Evolutionary conservation across 2,329 filamentous ascomycete species (phyloP), one percentile per base, ranked within the genome.

Genomic region (Diaporthe nobilis): DNA sequence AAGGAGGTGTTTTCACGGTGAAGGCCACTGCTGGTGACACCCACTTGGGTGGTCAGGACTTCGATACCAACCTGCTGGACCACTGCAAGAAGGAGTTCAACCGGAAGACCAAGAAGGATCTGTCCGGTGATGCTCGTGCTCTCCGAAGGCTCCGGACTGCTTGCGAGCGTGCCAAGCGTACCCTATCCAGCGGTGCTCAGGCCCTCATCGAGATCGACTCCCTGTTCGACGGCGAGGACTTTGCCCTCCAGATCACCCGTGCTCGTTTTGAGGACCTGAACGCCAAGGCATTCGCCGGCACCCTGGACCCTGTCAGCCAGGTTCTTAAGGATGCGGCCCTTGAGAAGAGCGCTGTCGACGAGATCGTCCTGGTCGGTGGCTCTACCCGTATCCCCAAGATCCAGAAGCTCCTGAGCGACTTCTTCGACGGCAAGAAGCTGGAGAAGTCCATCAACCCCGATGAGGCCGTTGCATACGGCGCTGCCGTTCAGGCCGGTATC

Each of bases 401-500:
- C 87, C 97, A 99, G 93, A 98, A 98, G 92, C 94, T 99, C 80
- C 93, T 99, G 81, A 96, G 93, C 89, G 97, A 99, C 88, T 98
- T 96, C 92, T 99, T 99, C 90, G 94, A 97, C 86, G 96, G 96
- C 88, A 99, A 99, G 95, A 98, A 99, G 94, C 95, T 98, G 81
- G 96, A 98, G 92, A 98, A 98, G 92, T 97, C 94, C 91, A 98
- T 98, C 90, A 99, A 99, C 92, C 97, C 97, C 83, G 97, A 99
- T 85, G 97, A 99, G 91, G 97, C 97, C 81, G 97, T 99, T 83
- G 97, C 97, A 82, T 98, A 98, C 88, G 97, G 97, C 93, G 97
- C 97, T 80, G 97, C 97, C 82, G 96, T 99, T 78, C 97, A 99
- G 90, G 97, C 97, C 81, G 97, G 96, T 92, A 98, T 99, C 86